Evolutionary conservation across 306 rosid genomes (phyloP).

Genomic region (Oxytropis ochrocephala): DNA sequence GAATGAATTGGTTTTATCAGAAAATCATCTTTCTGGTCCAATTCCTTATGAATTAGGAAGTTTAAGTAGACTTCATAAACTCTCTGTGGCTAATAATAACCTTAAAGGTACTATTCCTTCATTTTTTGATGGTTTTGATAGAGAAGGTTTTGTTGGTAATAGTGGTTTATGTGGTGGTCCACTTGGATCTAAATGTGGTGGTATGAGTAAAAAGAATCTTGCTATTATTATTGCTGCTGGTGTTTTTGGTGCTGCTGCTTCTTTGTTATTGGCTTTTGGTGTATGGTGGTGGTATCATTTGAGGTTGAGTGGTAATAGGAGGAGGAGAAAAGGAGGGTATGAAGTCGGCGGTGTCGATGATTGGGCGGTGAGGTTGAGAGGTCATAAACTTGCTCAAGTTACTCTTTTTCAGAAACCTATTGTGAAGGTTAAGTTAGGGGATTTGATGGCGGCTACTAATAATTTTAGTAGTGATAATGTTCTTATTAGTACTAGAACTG

Average conservation of each 20-base stretch:
- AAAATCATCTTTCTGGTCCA: slow-evolving; percentile 51
- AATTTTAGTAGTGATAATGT: slow-evolving; percentile 56
- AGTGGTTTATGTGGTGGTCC: slow-evolving; percentile 73
- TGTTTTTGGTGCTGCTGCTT: slow-evolving; percentile 88
- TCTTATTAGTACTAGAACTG: slow-evolving; percentile 61
- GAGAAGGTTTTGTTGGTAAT: slow-evolving; percentile 58
- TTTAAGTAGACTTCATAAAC: slow-evolving; percentile 48
- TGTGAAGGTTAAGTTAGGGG: slow-evolving; percentile 81
- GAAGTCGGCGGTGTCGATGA: slow-evolving; percentile 33
- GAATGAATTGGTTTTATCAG: slow-evolving; percentile 45
- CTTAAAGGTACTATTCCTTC: slow-evolving; percentile 58
- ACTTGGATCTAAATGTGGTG: slow-evolving; percentile 74
- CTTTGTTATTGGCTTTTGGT: slow-evolving; percentile 69
- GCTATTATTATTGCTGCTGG: slow-evolving; percentile 92
- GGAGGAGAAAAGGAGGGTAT: slow-evolving; percentile 39
- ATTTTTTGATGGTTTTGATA: slow-evolving; percentile 23
- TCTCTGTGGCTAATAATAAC: slow-evolving; percentile 59
- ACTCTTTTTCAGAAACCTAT: slow-evolving; percentile 86
- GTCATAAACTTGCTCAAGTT: slow-evolving; percentile 76
- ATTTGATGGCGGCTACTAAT: slow-evolving; percentile 84
- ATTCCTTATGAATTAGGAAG: slow-evolving; percentile 58
- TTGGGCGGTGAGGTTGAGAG: slow-evolving; percentile 78
- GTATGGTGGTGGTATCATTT: slow-evolving; percentile 93
- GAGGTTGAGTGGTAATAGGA: slow-evolving; percentile 34
- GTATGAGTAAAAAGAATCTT: slow-evolving; percentile 74